These are phyloP conservation scores for Alternaria triticimaculans DNA, from an alignment of 2,329 filamentous ascomycete species.

Conservation along the genomic window DNA sequence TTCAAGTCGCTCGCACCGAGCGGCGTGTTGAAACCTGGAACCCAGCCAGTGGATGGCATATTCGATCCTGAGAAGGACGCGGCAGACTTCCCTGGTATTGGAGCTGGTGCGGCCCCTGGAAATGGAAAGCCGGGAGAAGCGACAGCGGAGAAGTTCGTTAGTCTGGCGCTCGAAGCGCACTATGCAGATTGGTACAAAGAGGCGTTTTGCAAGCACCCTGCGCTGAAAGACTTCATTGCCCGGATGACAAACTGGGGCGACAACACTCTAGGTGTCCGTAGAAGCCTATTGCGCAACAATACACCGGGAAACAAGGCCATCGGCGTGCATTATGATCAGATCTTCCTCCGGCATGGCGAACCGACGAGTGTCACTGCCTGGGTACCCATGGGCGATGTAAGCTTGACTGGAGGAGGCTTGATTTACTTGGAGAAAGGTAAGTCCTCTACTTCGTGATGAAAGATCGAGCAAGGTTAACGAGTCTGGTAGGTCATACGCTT, in stretches of 20 bases:
- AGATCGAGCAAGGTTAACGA: neutral
- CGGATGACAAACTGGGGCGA: constrained; percentile 61
- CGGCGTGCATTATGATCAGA: constrained; percentile 68
- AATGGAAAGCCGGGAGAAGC: constrained; percentile 56
- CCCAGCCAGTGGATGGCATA: constrained; percentile 60
- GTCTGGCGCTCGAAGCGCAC: constrained; percentile 62
- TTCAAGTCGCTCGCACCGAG: constrained; percentile 62
- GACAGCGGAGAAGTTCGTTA: constrained; percentile 55
- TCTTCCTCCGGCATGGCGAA: constrained; percentile 63
- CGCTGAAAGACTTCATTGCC: constrained; percentile 58
- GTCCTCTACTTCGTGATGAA: neutral
- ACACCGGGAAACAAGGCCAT: constrained; percentile 64
- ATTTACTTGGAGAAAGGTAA: constrained; percentile 64
- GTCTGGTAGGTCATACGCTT: constrained; percentile 49
- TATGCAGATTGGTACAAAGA: constrained; percentile 54
- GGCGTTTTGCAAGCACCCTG: constrained; percentile 62
- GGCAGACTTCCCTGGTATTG: constrained; percentile 60
- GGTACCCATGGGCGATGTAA: constrained; percentile 63
- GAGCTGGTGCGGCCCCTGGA: constrained; percentile 55
- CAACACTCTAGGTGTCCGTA: constrained; percentile 53
- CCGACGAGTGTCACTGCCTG: constrained; percentile 63
- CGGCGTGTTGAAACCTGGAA: constrained; percentile 63
- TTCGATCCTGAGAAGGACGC: constrained; percentile 56
- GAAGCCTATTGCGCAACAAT: constrained; percentile 64
- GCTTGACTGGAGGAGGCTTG: constrained; percentile 62